These are phyloP conservation scores for Naematelia encephala DNA, from an alignment of 768 basidiomycete species.

Conservation along the genomic window DNA sequence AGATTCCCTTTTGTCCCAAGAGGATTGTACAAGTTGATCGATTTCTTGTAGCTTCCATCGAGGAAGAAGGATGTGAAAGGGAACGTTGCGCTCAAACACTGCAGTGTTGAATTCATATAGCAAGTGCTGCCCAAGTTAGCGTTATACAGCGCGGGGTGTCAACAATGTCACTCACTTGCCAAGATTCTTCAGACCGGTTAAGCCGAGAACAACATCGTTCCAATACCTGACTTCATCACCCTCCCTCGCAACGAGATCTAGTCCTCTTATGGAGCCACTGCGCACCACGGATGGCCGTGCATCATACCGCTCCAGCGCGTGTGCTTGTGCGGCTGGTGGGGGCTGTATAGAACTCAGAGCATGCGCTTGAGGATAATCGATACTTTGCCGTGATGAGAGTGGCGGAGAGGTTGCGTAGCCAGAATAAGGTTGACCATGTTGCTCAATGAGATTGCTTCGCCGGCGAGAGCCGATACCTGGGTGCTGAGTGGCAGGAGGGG, in stretches of 20 bases:
- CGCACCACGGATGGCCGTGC: conserved; percentile 55
- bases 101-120: conserved; percentile 98
- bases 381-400: conserved; percentile 57
- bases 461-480: conserved; percentile 70
- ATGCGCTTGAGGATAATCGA: conserved; percentile 67
- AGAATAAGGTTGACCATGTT: conserved; percentile 57
- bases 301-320: conserved; percentile 71
- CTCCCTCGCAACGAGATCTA: conserved; percentile 57
- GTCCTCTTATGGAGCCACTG: conserved; percentile 40
- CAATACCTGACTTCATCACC: conserved; percentile 81
- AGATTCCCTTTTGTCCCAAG: conserved; percentile 83
- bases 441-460: conserved; percentile 74
- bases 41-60: conserved; percentile 50
- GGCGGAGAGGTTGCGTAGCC: conserved; percentile 53
- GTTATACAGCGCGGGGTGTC: too few relatives aligned
- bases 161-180: conserved; percentile 45
- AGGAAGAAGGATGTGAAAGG: conserved; percentile 92
- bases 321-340: conserved; percentile 72
- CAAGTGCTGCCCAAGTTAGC: conserved; percentile 72
- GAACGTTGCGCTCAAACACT: conserved; percentile 90
- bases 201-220: conserved; percentile 73
- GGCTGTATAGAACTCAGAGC: conserved; percentile 62
- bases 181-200: conserved; percentile 85
- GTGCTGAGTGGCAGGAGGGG: conserved; percentile 81
- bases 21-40: conserved; percentile 75